Conservation (phyloP, 75 land plant species). For the Cryptomeria japonica region DNA sequence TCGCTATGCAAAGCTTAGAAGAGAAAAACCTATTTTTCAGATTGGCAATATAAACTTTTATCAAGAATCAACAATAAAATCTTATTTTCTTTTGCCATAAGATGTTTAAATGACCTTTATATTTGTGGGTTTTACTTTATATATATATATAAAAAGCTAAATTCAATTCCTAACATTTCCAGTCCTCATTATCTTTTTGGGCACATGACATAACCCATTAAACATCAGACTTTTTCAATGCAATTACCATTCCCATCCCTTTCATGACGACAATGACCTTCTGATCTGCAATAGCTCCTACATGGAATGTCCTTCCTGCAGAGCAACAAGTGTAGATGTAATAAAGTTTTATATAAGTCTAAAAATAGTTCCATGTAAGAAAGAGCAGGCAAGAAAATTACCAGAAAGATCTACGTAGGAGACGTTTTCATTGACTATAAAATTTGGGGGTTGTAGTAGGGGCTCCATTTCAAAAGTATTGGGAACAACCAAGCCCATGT, state of each 20-base stretch:
- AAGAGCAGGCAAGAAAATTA: neutral
- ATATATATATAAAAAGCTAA: too few relatives aligned
- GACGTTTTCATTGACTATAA: conserved; percentile 12
- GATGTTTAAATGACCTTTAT: too few relatives aligned
- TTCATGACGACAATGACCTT: conserved; percentile 39
- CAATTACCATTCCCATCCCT: conserved; percentile 22
- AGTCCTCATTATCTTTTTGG: too few relatives aligned
- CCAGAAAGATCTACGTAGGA: conserved; percentile 49
- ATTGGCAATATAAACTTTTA: too few relatives aligned
- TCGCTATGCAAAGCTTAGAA: too few relatives aligned
- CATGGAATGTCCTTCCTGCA: conserved; percentile 35
- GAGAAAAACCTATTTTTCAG: too few relatives aligned
- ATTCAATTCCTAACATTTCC: too few relatives aligned
- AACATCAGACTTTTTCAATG: too few relatives aligned
- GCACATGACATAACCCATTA: too few relatives aligned
- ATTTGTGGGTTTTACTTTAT: too few relatives aligned
- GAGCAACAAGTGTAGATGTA: neutral
- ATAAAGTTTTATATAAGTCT: neutral
- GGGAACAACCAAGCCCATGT: conserved; percentile 45
- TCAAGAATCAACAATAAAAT: too few relatives aligned
- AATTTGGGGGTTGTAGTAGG: conserved; percentile 33
- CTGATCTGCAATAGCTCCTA: conserved; percentile 23
- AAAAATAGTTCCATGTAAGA: neutral
- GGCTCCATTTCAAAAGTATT: conserved; percentile 52
- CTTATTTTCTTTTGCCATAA: too few relatives aligned